Base-by-base conservation (phyloP, 768 basidiomycete species). In the Pleurotus tuber-regium region DNA sequence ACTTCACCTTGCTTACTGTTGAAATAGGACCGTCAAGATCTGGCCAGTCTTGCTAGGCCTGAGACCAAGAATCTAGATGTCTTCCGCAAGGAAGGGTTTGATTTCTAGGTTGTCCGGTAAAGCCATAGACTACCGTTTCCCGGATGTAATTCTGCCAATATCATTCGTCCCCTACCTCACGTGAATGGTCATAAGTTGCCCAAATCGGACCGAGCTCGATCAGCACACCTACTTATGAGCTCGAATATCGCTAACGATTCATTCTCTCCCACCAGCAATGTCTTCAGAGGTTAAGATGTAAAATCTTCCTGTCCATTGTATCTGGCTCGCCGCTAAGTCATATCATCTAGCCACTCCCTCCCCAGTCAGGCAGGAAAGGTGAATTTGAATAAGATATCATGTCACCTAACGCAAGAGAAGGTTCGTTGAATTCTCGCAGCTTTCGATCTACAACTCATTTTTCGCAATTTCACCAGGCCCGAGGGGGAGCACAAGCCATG, bases 41-140 rank as follows among this genome's bases (percentile, higher is more conserved):
- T 98, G 28, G 92, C 88, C 10, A 89, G 92, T 23, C 65, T 82
- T 55, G 86, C 91, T 3, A 78, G 80, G 61, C 73, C 79, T 12
- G 80, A 78, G 59, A 75, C 77, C 16, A 86, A 80, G 51, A 78
- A 78, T 60, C 69, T 97, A 51, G 79, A 87, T 39, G 61, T 76
- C 31, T 99, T 98, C 74, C 77, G 91, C 41, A 73, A 73, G 55
- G 84, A 89, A 54, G 94, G 94, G 3, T 92, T 98, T 63, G 95
- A 98, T 52, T 98, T 97, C 64, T 96, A 75, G 65, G 12, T 36
- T 43, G 31, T 18, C 48, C 4, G 43, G 24, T 42, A 19, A 42
- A 14, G 23, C 23, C 14, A 25, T 42, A 14, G 7, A 7, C 7
- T 23, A 25, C 18, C 1, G 18, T 14, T 42, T 25, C 18, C 3